Evolutionary conservation across 306 rosid species (phyloP).

Genomic region (Dicorynia guianensis): DNA sequence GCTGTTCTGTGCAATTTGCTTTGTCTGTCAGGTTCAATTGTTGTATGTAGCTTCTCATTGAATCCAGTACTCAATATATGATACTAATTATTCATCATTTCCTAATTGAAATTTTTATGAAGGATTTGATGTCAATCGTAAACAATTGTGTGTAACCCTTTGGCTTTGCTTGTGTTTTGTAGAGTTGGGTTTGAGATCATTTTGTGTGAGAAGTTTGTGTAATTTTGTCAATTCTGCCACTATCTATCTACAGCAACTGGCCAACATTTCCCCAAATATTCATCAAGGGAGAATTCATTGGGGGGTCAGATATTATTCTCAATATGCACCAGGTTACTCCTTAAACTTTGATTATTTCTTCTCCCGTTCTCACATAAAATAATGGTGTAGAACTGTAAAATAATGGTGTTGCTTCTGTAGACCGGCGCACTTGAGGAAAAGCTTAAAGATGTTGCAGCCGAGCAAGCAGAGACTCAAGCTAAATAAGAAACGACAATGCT

Average conservation of each 20-base stretch:
- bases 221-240: constrained; percentile 13
- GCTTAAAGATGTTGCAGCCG: constrained; percentile 47
- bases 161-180: too few species aligned
- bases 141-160: too few species aligned
- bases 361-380: neutral
- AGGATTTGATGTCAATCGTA: too few species aligned
- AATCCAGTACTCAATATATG: too few species aligned
- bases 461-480: constrained; percentile 35
- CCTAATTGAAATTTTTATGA: too few species aligned
- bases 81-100: too few species aligned
- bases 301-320: constrained; percentile 90
- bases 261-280: constrained; percentile 94
- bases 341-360: neutral
- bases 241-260: constrained; percentile 63
- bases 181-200: neutral
- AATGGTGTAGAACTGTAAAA: constrained; percentile 21
- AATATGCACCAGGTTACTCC: constrained; percentile 79
- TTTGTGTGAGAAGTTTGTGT: neutral
- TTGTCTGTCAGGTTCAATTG: too few species aligned
- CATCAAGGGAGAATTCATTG: constrained; percentile 92
- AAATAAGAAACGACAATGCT: too few species aligned
- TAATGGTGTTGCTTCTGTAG: constrained; percentile 49
- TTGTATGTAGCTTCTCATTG: too few species aligned
- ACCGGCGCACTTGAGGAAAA: constrained; percentile 59
- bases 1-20: too few species aligned